Base-by-base conservation (phyloP, 169 alveolate species). In the Plasmodium fragile region DNA sequence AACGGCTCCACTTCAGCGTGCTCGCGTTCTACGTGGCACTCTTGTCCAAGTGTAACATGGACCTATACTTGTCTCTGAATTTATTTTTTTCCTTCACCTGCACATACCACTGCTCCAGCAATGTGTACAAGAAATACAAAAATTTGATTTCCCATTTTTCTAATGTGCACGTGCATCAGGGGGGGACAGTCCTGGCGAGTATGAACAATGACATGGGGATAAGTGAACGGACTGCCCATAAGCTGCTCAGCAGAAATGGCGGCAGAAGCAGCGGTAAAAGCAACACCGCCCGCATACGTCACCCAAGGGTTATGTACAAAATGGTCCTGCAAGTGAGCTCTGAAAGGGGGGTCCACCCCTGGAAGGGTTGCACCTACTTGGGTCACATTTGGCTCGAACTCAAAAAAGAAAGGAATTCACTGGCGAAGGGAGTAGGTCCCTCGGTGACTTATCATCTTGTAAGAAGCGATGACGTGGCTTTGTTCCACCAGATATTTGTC, bases 71-170 rank as follows among this genome's bases (percentile, higher is more conserved):
- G 1, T 52, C 22, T 28, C 78, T 87, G 34, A 53, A 25, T 25
- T 43, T 87, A 39, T 87, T 87, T 65, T 78, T 77, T 36, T 65
- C 71, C 78, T 77, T 87, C 49, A 18, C 22, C 71, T 87, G 80
- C 45, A 78, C 78, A 10, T 87, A 75, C 34, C 93, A 87, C 18
- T 87, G 39, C 71, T 87, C 81, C n/a, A 87, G 52, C 34, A 87
- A 87, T 55, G 22, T 59, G 22, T 87, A 32, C 65, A 87, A 87
- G 80, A 78, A 8, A 45, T 83, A 83, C 39, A 53, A 22, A 72
- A 72, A 22, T 4, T 0, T 83, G 11, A 18, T 73, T 4, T 43
- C 78, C 7, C 72, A 72, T 30, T 83, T 83, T 32, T 52, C 39
- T 28, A 83, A 71, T 45, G 18, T 73, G 22, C 16, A 72, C 18